phyloP scores from a whole-genome alignment of 2,329 filamentous ascomycete genomes.

The Cladosporium sp. region DNA sequence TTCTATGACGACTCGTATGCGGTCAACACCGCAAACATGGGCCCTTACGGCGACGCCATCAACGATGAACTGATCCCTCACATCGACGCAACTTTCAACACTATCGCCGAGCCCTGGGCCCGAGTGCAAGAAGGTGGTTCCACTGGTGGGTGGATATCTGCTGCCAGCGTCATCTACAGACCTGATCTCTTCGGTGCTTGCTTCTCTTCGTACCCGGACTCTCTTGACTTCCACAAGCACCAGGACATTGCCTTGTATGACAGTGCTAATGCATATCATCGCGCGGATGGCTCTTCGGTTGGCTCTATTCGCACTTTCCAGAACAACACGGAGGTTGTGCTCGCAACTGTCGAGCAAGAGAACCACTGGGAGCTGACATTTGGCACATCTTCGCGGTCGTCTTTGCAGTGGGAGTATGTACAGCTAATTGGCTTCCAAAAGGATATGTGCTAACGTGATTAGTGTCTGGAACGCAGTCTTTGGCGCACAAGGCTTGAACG shows the following conservation, averaged over 20 bases:
- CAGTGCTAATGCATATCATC: conserved; percentile 34
- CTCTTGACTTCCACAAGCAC: conserved; percentile 41
- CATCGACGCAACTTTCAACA: conserved; percentile 40
- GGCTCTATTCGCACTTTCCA: conserved; percentile 36
- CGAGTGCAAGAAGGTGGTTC: conserved; percentile 43
- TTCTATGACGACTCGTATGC: conserved; percentile 46
- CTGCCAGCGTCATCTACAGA: conserved; percentile 41
- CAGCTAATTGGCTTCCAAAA: background rate
- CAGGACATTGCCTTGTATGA: conserved; percentile 43
- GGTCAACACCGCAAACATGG: conserved; percentile 44
- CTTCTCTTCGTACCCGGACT: conserved; percentile 39
- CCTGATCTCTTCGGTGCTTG: conserved; percentile 43
- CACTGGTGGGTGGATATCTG: conserved; percentile 43
- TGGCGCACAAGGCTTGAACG: conserved; percentile 29
- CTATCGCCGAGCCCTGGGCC: conserved; percentile 41
- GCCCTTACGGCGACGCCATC: conserved; percentile 44
- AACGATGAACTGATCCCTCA: conserved; percentile 44
- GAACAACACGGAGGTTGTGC: conserved; percentile 34
- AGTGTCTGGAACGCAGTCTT: conserved; percentile 43
- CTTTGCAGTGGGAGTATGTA: conserved; percentile 39
- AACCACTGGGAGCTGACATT: conserved; percentile 45
- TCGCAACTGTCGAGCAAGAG: conserved; percentile 36
- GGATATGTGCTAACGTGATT: background rate
- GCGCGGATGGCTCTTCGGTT: conserved; percentile 33
- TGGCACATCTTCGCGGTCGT: conserved; percentile 40